Conservation (phyloP, 2,329 filamentous ascomycete species). For the Plectosphaerella plurivora region DNA sequence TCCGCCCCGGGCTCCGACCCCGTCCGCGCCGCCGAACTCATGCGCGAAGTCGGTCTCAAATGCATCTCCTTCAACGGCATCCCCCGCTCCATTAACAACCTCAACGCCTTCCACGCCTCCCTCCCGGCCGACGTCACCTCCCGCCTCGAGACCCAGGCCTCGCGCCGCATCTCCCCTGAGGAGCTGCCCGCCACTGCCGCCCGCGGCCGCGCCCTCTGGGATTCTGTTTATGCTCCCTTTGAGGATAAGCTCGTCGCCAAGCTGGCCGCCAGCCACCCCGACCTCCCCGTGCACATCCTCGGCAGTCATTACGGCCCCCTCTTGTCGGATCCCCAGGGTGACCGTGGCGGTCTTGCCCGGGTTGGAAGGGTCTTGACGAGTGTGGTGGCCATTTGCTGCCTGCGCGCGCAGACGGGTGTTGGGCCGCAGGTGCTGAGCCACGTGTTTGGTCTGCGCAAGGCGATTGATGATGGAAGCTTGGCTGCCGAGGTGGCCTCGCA, state of each 20-base stretch:
- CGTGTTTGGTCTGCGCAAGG: slow-evolving; percentile 76
- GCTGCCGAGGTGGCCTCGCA: slow-evolving; percentile 22
- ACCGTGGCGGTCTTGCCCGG: slow-evolving; percentile 38
- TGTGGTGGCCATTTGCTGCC: slow-evolving; percentile 67
- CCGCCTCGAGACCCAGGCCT: slow-evolving; percentile 50
- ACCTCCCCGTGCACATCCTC: slow-evolving; percentile 76
- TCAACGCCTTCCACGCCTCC: slow-evolving; percentile 63
- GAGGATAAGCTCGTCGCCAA: slow-evolving; percentile 66
- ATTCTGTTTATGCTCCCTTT: slow-evolving; percentile 72
- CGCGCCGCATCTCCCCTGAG: slow-evolving; percentile 44
- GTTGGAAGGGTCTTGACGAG: slow-evolving; percentile 70
- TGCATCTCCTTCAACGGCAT: slow-evolving; percentile 80
- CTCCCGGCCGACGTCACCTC: slow-evolving; percentile 54
- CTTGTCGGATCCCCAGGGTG: slow-evolving; percentile 60
- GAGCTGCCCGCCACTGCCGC: slow-evolving; percentile 50
- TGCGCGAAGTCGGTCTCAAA: slow-evolving; percentile 71
- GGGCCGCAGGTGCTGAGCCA: slow-evolving; percentile 79
- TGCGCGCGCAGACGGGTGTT: slow-evolving; percentile 76
- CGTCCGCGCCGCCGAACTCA: slow-evolving; percentile 60
- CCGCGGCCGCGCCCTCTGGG: slow-evolving; percentile 66
- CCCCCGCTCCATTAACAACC: slow-evolving; percentile 77
- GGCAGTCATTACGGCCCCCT: slow-evolving; percentile 69
- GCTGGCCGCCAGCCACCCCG: slow-evolving; percentile 72
- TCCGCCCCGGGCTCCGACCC: slow-evolving; percentile 12
- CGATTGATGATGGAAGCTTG: slow-evolving; percentile 62